These are phyloP conservation scores for Leucocoprinus leucothites DNA, from an alignment of 768 basidiomycete species.

Conservation along the genomic window DNA sequence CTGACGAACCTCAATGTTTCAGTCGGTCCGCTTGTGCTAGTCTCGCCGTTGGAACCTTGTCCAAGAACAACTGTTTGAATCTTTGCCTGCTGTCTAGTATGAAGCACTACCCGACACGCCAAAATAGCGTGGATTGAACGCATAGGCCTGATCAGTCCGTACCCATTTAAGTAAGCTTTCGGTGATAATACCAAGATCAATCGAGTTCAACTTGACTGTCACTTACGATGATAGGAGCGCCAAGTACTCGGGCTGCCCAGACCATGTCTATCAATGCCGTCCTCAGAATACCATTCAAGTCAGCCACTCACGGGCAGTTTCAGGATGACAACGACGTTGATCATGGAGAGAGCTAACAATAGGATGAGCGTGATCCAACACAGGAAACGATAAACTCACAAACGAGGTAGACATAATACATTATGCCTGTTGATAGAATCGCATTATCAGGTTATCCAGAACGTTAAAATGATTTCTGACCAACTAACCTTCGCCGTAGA, in stretches of 20 bases:
- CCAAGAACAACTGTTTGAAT: background rate
- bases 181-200: no score
- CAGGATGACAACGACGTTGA: background rate
- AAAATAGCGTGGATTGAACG: conserved; percentile 9
- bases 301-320: background rate
- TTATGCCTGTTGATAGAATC: background rate
- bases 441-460: no score
- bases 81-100: conserved; percentile 3
- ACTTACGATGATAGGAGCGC: background rate
- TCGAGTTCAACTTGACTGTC: background rate
- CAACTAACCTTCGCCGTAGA: conserved; percentile 10
- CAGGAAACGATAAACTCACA: background rate
- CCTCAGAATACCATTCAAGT: no score
- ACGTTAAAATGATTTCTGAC: no score
- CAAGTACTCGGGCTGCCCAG: background rate
- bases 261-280: background rate
- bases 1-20: no score
- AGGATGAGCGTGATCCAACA: no score
- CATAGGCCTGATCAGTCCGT: conserved; percentile 1
- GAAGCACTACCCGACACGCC: conserved; percentile 6
- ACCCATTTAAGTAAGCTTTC: no score
- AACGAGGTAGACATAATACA: conserved; percentile 12
- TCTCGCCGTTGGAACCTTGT: background rate
- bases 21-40: no score
- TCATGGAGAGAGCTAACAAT: background rate